These are phyloP conservation scores for Nyssa sinensis DNA, from an alignment of 148 eudicot genomes.

Conservation along the genomic window DNA sequence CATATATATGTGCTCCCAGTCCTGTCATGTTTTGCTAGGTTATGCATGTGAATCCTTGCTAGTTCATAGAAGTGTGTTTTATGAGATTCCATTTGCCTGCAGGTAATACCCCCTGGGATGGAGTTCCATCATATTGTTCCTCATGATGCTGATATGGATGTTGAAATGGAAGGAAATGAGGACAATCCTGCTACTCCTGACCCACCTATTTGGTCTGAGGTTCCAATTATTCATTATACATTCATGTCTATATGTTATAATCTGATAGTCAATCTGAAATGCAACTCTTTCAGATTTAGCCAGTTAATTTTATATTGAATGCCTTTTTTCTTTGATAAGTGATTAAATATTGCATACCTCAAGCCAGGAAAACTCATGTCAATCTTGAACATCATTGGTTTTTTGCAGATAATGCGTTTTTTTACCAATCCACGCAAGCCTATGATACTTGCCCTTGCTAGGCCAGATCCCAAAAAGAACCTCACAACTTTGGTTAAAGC, in stretches of 20 bases:
- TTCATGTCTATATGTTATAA: slow-evolving; percentile 2
- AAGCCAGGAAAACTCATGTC: neutral
- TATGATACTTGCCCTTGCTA: slow-evolving; percentile 95
- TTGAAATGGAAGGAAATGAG: slow-evolving; percentile 71
- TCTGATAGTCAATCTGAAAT: neutral
- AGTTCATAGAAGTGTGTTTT: neutral
- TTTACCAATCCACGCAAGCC: slow-evolving; percentile 94
- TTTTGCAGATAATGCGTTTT: slow-evolving; percentile 87
- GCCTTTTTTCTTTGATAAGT: too few species aligned
- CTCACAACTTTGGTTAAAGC: slow-evolving; percentile 96
- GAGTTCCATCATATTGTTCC: slow-evolving; percentile 95
- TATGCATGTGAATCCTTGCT: neutral
- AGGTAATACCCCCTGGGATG: slow-evolving; percentile 99
- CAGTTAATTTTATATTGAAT: too few species aligned
- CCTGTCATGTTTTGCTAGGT: neutral
- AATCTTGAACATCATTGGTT: slow-evolving; percentile 8
- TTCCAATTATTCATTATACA: slow-evolving; percentile 21
- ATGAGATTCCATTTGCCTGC: slow-evolving; percentile 19
- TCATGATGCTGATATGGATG: slow-evolving; percentile 85
- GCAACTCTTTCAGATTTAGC: neutral
- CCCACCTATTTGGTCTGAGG: slow-evolving; percentile 95
- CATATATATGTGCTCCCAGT: neutral
- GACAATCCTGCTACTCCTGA: slow-evolving; percentile 79
- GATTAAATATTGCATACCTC: neutral
- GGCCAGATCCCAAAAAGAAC: slow-evolving; percentile 99